A percentile compares a stretch with the other conserved stretches of the same genome.
phyloP scores from a whole-genome alignment of 2,329 filamentous ascomycete genomes.

The Paecilomyces sp. region DNA sequence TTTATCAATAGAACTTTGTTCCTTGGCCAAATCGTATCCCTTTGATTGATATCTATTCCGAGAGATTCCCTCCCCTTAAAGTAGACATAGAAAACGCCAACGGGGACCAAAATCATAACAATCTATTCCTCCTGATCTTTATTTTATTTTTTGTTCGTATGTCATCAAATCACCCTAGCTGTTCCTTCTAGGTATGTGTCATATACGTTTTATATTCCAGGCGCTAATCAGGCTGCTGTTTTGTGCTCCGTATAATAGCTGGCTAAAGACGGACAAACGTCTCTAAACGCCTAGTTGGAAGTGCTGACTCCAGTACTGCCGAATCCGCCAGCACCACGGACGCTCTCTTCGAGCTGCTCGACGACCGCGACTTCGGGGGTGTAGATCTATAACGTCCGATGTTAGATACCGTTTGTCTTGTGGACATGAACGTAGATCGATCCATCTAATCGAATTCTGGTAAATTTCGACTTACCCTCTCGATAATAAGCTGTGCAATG shows the following conservation, averaged over 20 bases:
- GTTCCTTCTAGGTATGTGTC: background rate
- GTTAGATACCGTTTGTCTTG: background rate
- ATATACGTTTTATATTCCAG: background rate
- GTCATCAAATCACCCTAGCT: background rate
- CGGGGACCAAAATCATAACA: background rate
- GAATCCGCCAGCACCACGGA: slow-evolving; percentile 83
- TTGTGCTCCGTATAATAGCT: background rate
- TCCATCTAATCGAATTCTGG: background rate
- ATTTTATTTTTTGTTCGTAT: background rate
- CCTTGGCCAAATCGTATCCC: background rate
- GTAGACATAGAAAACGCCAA: background rate
- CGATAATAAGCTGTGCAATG: slow-evolving; percentile 85
- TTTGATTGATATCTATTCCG: background rate
- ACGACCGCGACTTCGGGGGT: slow-evolving; percentile 91
- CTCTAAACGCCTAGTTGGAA: background rate
- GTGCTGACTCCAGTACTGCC: slow-evolving; percentile 66
- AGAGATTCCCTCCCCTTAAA: background rate
- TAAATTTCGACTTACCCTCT: slow-evolving; percentile 51
- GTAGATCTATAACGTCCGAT: slow-evolving; percentile 54
- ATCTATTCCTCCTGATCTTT: background rate
- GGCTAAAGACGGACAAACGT: background rate
- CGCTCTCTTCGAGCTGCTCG: slow-evolving; percentile 78
- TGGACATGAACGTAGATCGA: background rate
- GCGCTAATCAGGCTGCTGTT: background rate
- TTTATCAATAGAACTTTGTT: background rate